Base-by-base conservation (phyloP, 495 filamentous ascomycete genomes). In the Aspergillus sclerotioniger region DNA sequence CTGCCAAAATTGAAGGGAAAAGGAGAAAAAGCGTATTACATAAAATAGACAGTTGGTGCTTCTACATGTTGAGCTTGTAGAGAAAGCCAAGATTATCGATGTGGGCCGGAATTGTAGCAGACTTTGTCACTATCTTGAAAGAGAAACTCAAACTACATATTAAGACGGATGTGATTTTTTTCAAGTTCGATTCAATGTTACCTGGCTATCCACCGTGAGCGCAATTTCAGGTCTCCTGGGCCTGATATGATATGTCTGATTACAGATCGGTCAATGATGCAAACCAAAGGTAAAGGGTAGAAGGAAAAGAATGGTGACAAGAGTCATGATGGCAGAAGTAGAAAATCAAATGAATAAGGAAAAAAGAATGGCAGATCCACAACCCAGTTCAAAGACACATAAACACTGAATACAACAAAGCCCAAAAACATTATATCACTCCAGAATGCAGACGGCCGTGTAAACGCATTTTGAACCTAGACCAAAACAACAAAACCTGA, bases 401-500 rank as follows among this genome's bases (percentile, higher is more conserved):
- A 45, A 31, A 25, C 52, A 31, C n/a, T 21, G 37, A 17, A 8
- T 28, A 41, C 44, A 45, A 25, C 19, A 19, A 49, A 29, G 7
- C 19, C 16, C 46, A 21, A 29, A 15, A 29, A 25, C 12, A 25
- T 3, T 19, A 45, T 47, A 13, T 19, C 29, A 56, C 43, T 29
- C 28, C 53, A 55, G n/a, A 55, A 35, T n/a, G 29, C 28, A 54
- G n/a, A 54, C 10, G 32, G 21, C n/a, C 20, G 35, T 48, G 13
- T n/a, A 57, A 25, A 41, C 28, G 31, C 21, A 57, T 39, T 21
- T 45, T 45, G 41, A 21, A 31, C 39, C 43, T 29, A 35, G 21
- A 37, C 32, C 9, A 39, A 32, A 41, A 51, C 29, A 31, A 46
- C 33, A 52, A 58, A 54, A 51, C 49, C 19, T 12, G 37, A 54